Evolutionary conservation across 495 filamentous ascomycete genomes (phyloP), one percentile per base, ranked within the genome.

Genomic region (Zalerion maritima): DNA sequence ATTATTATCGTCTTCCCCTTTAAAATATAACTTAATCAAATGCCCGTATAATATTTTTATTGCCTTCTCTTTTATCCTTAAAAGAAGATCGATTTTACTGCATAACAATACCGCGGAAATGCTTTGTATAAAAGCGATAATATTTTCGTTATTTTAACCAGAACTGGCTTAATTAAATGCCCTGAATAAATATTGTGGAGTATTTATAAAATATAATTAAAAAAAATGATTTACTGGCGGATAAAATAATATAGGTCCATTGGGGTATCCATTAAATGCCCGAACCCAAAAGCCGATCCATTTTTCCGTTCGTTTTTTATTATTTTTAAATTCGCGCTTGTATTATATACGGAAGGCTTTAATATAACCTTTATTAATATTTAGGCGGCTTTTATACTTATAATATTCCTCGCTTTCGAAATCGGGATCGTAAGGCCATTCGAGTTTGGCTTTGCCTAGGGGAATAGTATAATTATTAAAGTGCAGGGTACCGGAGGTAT

Each of bases 1-100:
- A 29, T 53, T 50, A 26, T 49, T 44, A n/a, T 1, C 14, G 28
- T 40, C 28, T 6, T 30, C 8, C 2, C 18, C 26, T 9, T 27
- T 16, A 3, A 37, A 24, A 47, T 46, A 55, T 14, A 34, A 24
- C 15, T 21, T 16, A 13, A 14, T 27, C 25, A 57, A 42, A 35
- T 57, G 54, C 18, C 29, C 7, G 19, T 47, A 32, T 11, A 55
- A 40, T 19, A 24, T 32, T 2, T 18, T 8, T 14, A 47, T 43
- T 23, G 37, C 27, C 12, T 24, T 28, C 26, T 35, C 13, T 30
- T 14, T 47, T 38, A 10, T 14, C 18, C 18, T 26, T 26, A 10
- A 39, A 9, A 39, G 36, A 31, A 39, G 11, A 25, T 39, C 34
- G 14, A 34, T 36, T 8, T 33, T 18, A 18, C 17, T 39, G 19